Conservation (phyloP, 2,329 filamentous ascomycete species). For the Pseudophaeomoniella oleicola region DNA sequence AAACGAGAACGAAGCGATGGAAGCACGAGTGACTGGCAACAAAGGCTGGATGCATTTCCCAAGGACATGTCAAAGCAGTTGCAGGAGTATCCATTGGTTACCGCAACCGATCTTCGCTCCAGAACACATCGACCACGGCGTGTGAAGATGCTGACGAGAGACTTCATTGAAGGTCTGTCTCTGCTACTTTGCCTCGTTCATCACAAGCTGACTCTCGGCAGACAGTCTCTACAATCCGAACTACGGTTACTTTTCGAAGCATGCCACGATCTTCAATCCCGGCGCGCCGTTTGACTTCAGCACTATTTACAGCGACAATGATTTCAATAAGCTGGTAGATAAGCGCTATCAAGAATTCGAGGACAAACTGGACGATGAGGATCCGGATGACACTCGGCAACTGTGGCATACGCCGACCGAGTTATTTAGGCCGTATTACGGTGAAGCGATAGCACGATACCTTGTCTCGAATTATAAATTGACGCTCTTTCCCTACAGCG, state of each 20-base stretch:
- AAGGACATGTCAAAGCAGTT: conserved; percentile 70
- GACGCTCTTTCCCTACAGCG: conserved; percentile 85
- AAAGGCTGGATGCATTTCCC: conserved; percentile 60
- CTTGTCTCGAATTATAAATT: conserved; percentile 92
- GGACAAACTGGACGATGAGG: conserved; percentile 61
- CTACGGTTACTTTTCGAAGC: conserved; percentile 93
- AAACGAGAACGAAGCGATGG: conserved; percentile 19
- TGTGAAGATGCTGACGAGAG: conserved; percentile 93
- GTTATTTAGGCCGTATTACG: conserved; percentile 91
- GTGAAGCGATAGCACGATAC: conserved; percentile 92
- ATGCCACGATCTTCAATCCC: conserved; percentile 89
- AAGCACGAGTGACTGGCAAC: conserved; percentile 70
- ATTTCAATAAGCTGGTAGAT: conserved; percentile 65
- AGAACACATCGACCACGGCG: conserved; percentile 63
- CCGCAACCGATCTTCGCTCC: conserved; percentile 59
- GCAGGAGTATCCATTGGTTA: conserved; percentile 68
- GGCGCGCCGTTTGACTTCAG: conserved; percentile 85
- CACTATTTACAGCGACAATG: conserved; percentile 63
- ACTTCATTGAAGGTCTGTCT: conserved; percentile 78
- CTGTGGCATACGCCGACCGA: conserved; percentile 98
- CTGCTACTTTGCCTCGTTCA: no score
- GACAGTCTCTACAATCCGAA: conserved; percentile 89
- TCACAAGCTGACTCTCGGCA: conserved; percentile 23
- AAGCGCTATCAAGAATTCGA: conserved; percentile 81
- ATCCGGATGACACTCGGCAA: conserved; percentile 65